Evolutionary conservation across 495 filamentous ascomycete species (phyloP).

Genomic region (Lasiosphaeris hirsuta): DNA sequence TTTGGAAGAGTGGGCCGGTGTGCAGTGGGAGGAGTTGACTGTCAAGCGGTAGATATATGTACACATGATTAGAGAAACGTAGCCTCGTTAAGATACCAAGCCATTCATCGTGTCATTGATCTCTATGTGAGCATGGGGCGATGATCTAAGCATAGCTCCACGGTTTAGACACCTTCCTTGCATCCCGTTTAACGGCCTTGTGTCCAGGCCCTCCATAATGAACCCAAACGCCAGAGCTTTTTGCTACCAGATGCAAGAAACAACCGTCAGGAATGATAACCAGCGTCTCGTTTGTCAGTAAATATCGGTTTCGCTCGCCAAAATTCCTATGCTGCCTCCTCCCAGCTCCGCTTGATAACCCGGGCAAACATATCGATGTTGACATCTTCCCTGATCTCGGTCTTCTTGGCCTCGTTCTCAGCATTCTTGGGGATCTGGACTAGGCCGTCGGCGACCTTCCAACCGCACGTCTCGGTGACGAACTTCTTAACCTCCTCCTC

Average conservation of each 20-base stretch:
- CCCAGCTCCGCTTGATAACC: conserved; percentile 82
- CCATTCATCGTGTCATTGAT: conserved; percentile 26
- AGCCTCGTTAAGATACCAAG: conserved; percentile 2
- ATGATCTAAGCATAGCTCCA: conserved; percentile 21
- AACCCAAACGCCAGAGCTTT: conserved; percentile 35
- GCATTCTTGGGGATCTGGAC: conserved; percentile 82
- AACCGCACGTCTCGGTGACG: conserved; percentile 77
- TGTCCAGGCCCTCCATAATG: conserved; percentile 21
- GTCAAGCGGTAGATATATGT: conserved; percentile 23
- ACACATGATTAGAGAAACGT: background rate
- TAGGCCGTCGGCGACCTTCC: conserved; percentile 62
- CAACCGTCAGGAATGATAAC: conserved; percentile 6
- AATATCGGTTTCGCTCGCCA: background rate
- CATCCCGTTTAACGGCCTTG: conserved; percentile 18
- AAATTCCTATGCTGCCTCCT: conserved; percentile 68
- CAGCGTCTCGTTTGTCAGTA: conserved; percentile 9
- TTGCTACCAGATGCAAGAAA: conserved; percentile 30
- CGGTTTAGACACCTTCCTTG: conserved; percentile 18
- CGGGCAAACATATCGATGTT: conserved; percentile 84
- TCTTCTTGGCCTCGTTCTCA: conserved; percentile 97
- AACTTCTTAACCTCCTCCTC: conserved; percentile 75
- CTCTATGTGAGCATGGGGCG: conserved; percentile 23
- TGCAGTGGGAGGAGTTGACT: conserved; percentile 87
- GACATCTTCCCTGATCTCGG: conserved; percentile 92
- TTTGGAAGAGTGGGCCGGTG: conserved; percentile 91